Conservation (phyloP, 2,329 filamentous ascomycete genomes). For the Aspergillus sp. region DNA sequence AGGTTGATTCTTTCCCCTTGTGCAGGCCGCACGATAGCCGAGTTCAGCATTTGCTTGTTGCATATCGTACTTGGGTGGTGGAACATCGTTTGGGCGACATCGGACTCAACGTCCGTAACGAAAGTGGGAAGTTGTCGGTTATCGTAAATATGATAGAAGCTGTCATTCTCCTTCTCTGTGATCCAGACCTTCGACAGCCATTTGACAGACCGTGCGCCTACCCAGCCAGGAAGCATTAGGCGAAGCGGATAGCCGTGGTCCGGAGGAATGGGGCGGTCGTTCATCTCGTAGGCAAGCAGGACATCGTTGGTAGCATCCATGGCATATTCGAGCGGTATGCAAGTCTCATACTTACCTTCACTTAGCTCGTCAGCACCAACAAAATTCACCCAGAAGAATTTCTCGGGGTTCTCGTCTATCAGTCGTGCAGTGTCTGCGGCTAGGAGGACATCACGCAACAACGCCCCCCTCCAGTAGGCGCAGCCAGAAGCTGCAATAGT, state of each 20-base stretch:
- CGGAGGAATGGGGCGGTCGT: slow-evolving; percentile 39
- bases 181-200: slow-evolving; percentile 40
- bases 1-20: slow-evolving; percentile 49
- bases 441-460: slow-evolving; percentile 47
- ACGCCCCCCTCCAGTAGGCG: slow-evolving; percentile 52
- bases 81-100: slow-evolving; percentile 49
- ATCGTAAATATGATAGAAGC: slow-evolving; percentile 51
- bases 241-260: slow-evolving; percentile 47
- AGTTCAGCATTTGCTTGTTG: slow-evolving; percentile 53
- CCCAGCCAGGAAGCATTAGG: slow-evolving; percentile 42
- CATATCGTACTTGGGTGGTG: slow-evolving; percentile 50
- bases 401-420: slow-evolving; percentile 11
- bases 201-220: slow-evolving; percentile 43
- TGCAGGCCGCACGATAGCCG: slow-evolving; percentile 46
- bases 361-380: slow-evolving; percentile 50
- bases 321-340: slow-evolving; percentile 49
- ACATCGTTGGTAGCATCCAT: slow-evolving; percentile 52
- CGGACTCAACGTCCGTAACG: slow-evolving; percentile 50
- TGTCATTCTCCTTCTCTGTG: slow-evolving; percentile 42
- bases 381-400: slow-evolving; percentile 49
- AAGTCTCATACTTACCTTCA: slow-evolving; percentile 51
- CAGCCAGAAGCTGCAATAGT: slow-evolving; percentile 48
- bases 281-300: slow-evolving; percentile 45
- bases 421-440: slow-evolving; percentile 38
- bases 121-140: slow-evolving; percentile 51